Conservation (phyloP, 768 basidiomycete genomes). For the Lentinula sp. region DNA sequence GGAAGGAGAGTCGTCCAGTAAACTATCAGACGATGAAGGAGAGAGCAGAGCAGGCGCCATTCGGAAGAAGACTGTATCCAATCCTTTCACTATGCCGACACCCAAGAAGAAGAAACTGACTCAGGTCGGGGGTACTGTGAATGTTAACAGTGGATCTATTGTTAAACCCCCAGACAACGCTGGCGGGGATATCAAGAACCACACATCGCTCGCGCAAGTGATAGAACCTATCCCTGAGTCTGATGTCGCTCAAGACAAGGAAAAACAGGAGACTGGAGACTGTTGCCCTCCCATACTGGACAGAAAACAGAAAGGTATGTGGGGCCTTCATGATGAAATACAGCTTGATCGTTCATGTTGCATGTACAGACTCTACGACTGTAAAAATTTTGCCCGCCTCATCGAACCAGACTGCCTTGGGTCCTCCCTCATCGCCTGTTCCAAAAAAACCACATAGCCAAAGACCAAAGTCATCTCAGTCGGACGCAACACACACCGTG, state of each 20-base stretch:
- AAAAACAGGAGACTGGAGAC: background rate
- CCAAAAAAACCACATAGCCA: background rate
- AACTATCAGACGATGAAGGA: constrained; percentile 40
- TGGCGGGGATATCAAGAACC: background rate
- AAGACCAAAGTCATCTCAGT: background rate
- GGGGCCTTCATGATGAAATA: background rate
- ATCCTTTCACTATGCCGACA: constrained; percentile 47
- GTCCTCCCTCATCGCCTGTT: background rate
- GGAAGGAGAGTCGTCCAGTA: constrained; percentile 20
- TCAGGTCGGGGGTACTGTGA: background rate
- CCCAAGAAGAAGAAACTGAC: constrained; percentile 36
- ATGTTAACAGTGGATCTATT: background rate
- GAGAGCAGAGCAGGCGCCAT: constrained; percentile 54
- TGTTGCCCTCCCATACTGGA: background rate
- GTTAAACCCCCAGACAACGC: background rate
- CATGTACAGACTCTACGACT: background rate
- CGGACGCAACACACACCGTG: background rate
- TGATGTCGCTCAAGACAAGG: background rate
- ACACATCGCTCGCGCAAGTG: background rate
- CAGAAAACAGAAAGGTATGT: background rate
- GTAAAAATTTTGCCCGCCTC: background rate
- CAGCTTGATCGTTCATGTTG: background rate
- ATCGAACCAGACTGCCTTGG: background rate
- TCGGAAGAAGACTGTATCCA: constrained; percentile 52
- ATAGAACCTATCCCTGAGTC: background rate